Evolutionary conservation across 2,329 filamentous ascomycete species (phyloP).

Genomic region (Aurifilum marmelostoma): DNA sequence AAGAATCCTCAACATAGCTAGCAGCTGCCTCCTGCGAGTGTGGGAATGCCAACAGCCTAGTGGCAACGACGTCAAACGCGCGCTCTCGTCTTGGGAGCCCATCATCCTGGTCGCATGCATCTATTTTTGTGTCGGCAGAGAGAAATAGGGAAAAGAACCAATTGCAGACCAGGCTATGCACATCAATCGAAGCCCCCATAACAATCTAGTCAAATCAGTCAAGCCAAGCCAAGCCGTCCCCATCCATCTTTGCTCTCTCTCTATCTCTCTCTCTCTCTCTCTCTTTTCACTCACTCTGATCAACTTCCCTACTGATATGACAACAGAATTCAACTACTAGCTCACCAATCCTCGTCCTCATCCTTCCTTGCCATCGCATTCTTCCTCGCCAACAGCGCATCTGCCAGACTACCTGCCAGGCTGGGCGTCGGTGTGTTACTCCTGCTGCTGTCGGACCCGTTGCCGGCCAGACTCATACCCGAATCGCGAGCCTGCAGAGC

Average conservation of each 20-base stretch:
- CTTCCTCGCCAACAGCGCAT: conserved; percentile 77
- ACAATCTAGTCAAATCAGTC: background rate
- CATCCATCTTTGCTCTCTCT: conserved; percentile 6
- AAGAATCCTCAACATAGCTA: background rate
- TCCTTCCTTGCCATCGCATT: conserved; percentile 74
- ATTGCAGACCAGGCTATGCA: conserved; percentile 24
- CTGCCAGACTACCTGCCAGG: conserved; percentile 73
- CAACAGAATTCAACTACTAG: background rate
- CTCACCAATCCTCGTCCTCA: conserved; percentile 72
- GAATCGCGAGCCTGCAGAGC: conserved; percentile 73
- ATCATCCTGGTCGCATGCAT: conserved; percentile 10
- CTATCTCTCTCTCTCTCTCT: background rate
- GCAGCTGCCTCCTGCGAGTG: background rate
- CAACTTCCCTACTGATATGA: conserved; percentile 18
- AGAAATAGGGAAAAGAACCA: background rate
- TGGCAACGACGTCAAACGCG: conserved; percentile 2
- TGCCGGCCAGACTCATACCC: conserved; percentile 64
- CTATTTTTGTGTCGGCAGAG: conserved; percentile 15
- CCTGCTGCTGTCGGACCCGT: conserved; percentile 63
- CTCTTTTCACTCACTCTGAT: background rate
- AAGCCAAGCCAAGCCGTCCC: background rate
- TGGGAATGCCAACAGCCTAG: background rate
- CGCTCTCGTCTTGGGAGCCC: background rate
- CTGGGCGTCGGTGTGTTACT: conserved; percentile 74
- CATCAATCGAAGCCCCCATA: background rate